A percentile compares a stretch with the other conserved stretches of the same genome.
These are phyloP conservation scores for Penicillium hesseltinei DNA, from an alignment of 2,329 filamentous ascomycete species.

Conservation along the genomic window DNA sequence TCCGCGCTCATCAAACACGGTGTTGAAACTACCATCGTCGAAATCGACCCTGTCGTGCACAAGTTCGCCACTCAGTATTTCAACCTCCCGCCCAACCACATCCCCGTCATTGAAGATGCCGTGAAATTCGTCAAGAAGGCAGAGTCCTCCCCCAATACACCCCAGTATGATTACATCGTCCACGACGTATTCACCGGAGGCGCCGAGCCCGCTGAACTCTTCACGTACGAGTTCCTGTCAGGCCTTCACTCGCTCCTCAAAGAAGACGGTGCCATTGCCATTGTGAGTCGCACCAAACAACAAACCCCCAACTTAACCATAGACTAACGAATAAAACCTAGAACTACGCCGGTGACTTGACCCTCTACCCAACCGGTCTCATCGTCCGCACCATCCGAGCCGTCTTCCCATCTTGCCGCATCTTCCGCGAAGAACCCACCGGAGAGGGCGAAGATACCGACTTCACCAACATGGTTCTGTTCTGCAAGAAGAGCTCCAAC, in stretches of 20 bases:
- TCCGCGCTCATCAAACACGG: constrained; percentile 82
- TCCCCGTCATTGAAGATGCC: constrained; percentile 77
- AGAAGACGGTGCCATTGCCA: constrained; percentile 78
- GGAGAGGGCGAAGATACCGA: constrained; percentile 55
- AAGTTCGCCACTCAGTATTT: constrained; percentile 83
- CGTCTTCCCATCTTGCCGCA: constrained; percentile 84
- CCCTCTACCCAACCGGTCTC: constrained; percentile 70
- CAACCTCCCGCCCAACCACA: constrained; percentile 71
- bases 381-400: constrained; percentile 77
- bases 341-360: constrained; percentile 94
- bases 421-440: constrained; percentile 74
- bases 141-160: constrained; percentile 38
- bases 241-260: constrained; percentile 70
- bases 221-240: constrained; percentile 79
- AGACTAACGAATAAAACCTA: constrained; percentile 36
- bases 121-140: constrained; percentile 61
- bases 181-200: constrained; percentile 98
- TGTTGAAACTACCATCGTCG: constrained; percentile 88
- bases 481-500: constrained; percentile 69
- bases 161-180: constrained; percentile 81
- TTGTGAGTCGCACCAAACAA: constrained; percentile 56
- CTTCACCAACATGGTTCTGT: constrained; percentile 95
- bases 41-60: constrained; percentile 88
- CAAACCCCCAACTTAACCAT: neutral
- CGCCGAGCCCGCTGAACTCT: constrained; percentile 82